Percentiles rank a stretch among this genome's conserved stretches.
Evolutionary conservation across 345 rosid genomes (phyloP).

Genomic region (Eucalyptus leucophloia): DNA sequence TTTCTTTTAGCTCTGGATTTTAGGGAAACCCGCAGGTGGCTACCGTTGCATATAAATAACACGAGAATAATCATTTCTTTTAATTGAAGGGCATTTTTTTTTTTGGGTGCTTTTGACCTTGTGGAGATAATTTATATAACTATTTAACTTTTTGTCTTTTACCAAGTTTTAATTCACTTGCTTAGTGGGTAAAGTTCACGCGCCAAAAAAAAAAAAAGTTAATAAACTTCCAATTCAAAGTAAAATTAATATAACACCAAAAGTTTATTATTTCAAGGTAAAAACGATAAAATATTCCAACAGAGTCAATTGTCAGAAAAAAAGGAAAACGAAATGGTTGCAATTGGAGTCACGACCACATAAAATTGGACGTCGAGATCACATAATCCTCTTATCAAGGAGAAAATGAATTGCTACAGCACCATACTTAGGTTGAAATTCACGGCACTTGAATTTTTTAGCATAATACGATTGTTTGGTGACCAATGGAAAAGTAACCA

Average conservation of each 20-base stretch:
- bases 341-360: background rate
- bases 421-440: background rate
- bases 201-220: background rate
- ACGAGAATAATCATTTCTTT: too few relatives aligned
- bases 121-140: too few relatives aligned
- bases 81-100: background rate
- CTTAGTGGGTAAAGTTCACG: background rate
- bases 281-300: background rate
- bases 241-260: background rate
- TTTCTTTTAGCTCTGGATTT: background rate
- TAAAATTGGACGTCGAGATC: background rate
- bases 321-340: background rate
- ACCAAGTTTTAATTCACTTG: background rate
- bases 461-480: background rate
- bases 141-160: background rate
- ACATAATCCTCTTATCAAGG: background rate
- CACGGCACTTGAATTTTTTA: background rate
- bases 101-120: background rate
- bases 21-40: background rate
- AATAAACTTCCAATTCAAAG: background rate
- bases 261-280: background rate
- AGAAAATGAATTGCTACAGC: background rate
- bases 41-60: background rate
- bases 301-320: fast-evolving
- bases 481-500: background rate